phyloP scores from a whole-genome alignment of 306 rosid species.

The Rosa chinensis region DNA sequence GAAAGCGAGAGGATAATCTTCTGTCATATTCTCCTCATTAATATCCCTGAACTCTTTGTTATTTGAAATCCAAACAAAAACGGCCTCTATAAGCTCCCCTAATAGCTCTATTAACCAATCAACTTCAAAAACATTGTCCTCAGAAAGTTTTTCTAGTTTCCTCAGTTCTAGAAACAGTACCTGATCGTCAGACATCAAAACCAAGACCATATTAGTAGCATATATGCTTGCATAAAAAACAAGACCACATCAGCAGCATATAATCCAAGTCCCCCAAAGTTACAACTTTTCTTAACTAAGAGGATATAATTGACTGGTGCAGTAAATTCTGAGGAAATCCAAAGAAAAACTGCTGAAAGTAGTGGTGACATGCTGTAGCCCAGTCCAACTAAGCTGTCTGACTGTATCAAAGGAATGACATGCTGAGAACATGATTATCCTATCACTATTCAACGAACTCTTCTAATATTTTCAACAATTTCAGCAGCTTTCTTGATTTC shows the following conservation, averaged over 20 bases:
- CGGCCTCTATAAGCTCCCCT: constrained; percentile 52
- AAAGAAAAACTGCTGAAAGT: not conserved
- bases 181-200: constrained; percentile 26
- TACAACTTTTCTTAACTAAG: not conserved
- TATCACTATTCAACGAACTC: not conserved
- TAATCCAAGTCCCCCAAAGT: not conserved
- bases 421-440: not conserved
- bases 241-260: not conserved
- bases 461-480: not conserved
- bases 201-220: not conserved
- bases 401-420: not conserved
- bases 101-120: constrained; percentile 64
- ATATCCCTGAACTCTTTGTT: constrained; percentile 42
- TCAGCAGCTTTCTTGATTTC: not conserved
- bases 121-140: constrained; percentile 46
- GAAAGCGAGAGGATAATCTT: constrained; percentile 29
- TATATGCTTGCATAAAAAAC: too few relatives aligned
- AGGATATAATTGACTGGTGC: not conserved
- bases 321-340: not conserved
- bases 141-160: constrained; percentile 56
- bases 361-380: not conserved
- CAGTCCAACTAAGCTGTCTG: not conserved
- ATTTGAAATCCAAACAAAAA: constrained; percentile 53
- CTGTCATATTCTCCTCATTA: constrained; percentile 32
- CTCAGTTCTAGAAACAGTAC: constrained; percentile 63